Conservation (phyloP, 139 green algal genomes). For the Tetradesmus obliquus region DNA sequence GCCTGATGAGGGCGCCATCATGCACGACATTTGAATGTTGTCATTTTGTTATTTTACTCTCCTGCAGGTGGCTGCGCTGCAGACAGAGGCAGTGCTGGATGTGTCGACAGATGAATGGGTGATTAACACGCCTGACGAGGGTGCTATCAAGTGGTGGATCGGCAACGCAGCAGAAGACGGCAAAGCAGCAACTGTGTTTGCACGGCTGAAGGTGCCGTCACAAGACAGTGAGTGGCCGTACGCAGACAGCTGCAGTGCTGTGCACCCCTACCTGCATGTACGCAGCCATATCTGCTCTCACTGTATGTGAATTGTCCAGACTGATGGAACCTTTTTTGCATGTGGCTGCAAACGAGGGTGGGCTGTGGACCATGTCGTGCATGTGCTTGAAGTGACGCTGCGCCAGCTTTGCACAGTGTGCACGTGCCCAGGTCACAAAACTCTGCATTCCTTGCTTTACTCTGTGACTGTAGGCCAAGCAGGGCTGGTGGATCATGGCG, state of each 20-base stretch:
- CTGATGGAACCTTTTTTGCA: too few species aligned
- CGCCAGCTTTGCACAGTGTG: too few species aligned
- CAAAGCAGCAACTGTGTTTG: slow-evolving; percentile 82
- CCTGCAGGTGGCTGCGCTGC: slow-evolving; percentile 61
- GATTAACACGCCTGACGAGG: slow-evolving; percentile 78
- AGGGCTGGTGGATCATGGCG: slow-evolving; percentile 82
- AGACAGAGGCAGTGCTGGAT: slow-evolving; percentile 88
- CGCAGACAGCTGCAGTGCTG: too few species aligned
- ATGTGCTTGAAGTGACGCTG: too few species aligned
- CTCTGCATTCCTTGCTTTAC: background rate
- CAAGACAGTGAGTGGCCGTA: slow-evolving; percentile 20
- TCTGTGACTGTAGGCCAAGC: background rate
- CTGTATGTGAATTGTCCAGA: too few species aligned
- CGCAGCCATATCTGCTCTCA: background rate
- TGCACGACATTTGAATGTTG: slow-evolving; percentile 45
- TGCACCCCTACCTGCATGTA: background rate
- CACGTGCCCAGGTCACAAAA: background rate
- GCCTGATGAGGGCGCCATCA: slow-evolving; percentile 82
- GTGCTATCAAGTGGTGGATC: slow-evolving; percentile 92
- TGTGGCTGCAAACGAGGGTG: too few species aligned
- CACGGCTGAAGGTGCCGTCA: slow-evolving; percentile 62
- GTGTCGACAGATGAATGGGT: slow-evolving; percentile 86
- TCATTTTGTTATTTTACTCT: background rate
- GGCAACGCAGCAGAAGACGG: slow-evolving; percentile 90
- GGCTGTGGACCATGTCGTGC: too few species aligned